These are phyloP conservation scores for Puya raimondii DNA, from an alignment of 176 grass and related monocot species.

Conservation along the genomic window DNA sequence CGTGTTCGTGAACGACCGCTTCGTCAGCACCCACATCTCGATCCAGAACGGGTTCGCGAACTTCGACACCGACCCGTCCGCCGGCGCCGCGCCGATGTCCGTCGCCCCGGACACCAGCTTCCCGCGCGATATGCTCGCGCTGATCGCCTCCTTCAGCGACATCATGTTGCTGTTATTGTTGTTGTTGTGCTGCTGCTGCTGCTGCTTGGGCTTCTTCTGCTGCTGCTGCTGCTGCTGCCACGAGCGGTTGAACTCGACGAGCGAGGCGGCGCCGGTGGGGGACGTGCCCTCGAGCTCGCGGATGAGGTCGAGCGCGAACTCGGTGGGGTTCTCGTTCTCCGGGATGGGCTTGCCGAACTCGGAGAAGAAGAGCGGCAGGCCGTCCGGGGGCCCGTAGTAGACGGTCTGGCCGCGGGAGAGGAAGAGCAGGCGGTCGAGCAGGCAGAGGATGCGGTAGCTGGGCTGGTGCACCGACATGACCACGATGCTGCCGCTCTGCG, in stretches of 20 bases:
- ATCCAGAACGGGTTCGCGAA: constrained; percentile 94
- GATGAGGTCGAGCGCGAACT: constrained; percentile 92
- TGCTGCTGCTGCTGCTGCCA: constrained; percentile 42
- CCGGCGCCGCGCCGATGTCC: constrained; percentile 18
- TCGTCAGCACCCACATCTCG: constrained; percentile 77
- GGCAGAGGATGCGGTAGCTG: constrained; percentile 80
- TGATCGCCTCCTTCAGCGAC: constrained; percentile 69
- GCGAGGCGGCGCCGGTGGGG: constrained; percentile 40
- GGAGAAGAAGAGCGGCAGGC: constrained; percentile 59
- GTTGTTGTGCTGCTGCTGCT: background rate
- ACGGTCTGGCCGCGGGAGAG: constrained; percentile 90
- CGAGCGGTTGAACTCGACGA: constrained; percentile 57
- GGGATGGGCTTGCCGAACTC: constrained; percentile 88
- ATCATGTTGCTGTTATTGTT: constrained; percentile 24
- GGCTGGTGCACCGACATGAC: constrained; percentile 99
- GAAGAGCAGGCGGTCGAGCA: constrained; percentile 88
- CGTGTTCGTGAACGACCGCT: constrained; percentile 71
- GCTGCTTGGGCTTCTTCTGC: constrained; percentile 11
- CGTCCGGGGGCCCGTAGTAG: constrained; percentile 56
- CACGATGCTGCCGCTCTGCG: constrained; percentile 89
- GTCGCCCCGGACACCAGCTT: constrained; percentile 89
- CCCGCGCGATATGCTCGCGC: constrained; percentile 85
- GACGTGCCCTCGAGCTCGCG: constrained; percentile 59
- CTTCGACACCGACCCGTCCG: constrained; percentile 31
- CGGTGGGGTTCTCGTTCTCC: constrained; percentile 83